Evolutionary conservation across 495 filamentous ascomycete species (phyloP), one percentile per base, ranked within the genome.

Genomic region (Trichoderma virens): DNA sequence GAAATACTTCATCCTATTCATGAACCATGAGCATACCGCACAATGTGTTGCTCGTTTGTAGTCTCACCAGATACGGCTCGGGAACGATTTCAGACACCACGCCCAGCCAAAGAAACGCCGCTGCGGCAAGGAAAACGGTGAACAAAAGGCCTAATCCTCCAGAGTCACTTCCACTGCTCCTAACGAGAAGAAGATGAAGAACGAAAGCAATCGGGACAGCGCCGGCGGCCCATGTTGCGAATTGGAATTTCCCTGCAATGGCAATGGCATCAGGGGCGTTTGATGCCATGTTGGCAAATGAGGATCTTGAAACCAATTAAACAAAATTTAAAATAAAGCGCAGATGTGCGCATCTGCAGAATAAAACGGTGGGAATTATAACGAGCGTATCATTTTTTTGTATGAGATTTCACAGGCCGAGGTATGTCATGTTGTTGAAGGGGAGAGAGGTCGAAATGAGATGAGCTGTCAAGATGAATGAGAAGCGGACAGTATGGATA

Each of bases 1-100:
- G 94, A 74, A 98, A 98, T 28, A 92, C 86, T 76, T 98, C 94
- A 70, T 98, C 94, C 90, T 93, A 64, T 16, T 5, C 5, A 60
- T 13, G 23, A 14, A 14, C 13, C 8, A 23, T 73, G 18, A 69
- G 74, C 31, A 65, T 63, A 65, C 32, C 38, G 20, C 59, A 51
- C 11, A 23, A 31, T 9, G n/a, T 23, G 60, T 28, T 3, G 14
- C 7, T 34, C 23, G 51, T 20, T n/a, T 38, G 27, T 13, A 32
- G 56, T 72, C 80, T 60, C 73, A 91, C 89, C 16, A 96, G 80
- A 72, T 97, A 97, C 11, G 93, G 90, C 61, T 93, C 88, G 35
- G 90, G 85, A 47, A 91, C 87, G 67, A 78, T 67, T 63, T 75
- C 62, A 32, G 71, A 74, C 9, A 83, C 80, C 7, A 77, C 62